Evolutionary conservation across 305 asterid genomes (phyloP), one percentile per base, ranked within the genome.

Genomic region (Fraxinus nigra): DNA sequence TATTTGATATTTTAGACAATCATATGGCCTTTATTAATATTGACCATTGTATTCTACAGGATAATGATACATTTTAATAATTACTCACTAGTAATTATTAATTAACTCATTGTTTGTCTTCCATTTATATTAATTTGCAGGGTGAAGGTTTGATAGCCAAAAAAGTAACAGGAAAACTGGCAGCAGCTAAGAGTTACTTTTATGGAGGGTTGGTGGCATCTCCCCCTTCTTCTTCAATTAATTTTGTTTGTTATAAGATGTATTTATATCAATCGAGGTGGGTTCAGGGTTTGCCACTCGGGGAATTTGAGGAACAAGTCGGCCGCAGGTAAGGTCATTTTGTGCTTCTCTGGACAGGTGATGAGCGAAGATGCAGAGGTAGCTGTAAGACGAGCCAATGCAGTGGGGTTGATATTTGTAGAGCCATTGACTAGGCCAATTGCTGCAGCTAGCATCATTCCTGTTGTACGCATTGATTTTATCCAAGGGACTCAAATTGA

Each of bases 361-460:
- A 32, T 18, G 75, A 84, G 86, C 18, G 85, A 79, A 34, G 89
- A 85, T 0, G 93, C 92, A 3, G 95, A 89, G 80, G 76, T 4
- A 7, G 93, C 83, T 20, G 93, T 87, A 5, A 24, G 46, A 28
- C 33, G 1, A 54, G 79, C 87, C 43, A 84, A 86, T 20, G 97
- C 97, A 28, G 10, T 90, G 0, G 97, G 92, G 2, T 78, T 92
- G n/a, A 89, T 92, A 81, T 91, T 90, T 38, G 97, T 90, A 46
- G 87, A 87, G 86, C 91, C 94, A 14, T 13, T 88, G 32, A 82
- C 86, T 37, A 84, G 83, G 84, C 90, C 89, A 4, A 5, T 78
- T 20, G 93, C 93, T n/a, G 84, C 85, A 51, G 84, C 85, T 30
- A 87, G 88, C 87, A 80, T 91, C 24, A 16, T 91, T 84, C 95